Base-by-base conservation (phyloP, 352 stramenopile genomes). In the Phytophthora pinifolia region DNA sequence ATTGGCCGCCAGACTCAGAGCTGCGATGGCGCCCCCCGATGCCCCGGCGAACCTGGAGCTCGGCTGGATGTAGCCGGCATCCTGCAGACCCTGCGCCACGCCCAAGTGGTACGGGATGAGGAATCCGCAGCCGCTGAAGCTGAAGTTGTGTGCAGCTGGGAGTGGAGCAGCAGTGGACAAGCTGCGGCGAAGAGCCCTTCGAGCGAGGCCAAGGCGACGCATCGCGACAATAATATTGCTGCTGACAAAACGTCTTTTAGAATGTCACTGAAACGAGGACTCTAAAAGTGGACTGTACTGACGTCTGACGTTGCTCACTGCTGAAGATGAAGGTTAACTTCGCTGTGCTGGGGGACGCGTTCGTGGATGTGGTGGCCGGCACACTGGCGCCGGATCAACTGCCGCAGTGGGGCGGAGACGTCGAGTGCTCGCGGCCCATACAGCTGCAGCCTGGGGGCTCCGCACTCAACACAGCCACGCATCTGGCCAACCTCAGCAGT, bases 391-490 rank as follows among this genome's bases (percentile, higher is more conserved):
- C 67, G 0, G 70, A 82, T 9, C 74, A 86, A 67, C 59, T 94
- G 36, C 85, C 85, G 35, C 81, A 77, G 36, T 94, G 82, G 85
- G 85, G 85, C 18, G 71, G 79, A 9, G 85, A 93, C 56, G 72
- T 86, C 17, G 83, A 91, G 54, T 86, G 79, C 64, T 70, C 60
- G 35, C 72, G 55, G 10, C 72, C 78, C 8, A 92, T 93, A 41
- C 54, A 88, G 57, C 65, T 92, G 54, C 84, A 92, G 56, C 81
- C 85, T 0, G 83, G 85, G 17, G 85, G 85, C 53, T 93, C 83
- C 45, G 83, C 83, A 35, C 71, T 91, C 54, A 94, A 94, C 70
- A 94, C 85, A 17, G 83, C 83, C 6, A 92, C 83, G 39, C 81
- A 93, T 46, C 60, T 93, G 37, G 77, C 77, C 35, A 89, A 74